A percentile compares a stretch with the other conserved stretches of the same genome.
Evolutionary conservation across 495 filamentous ascomycete genomes (phyloP).

Genomic region (Amphirosellinia nigrospora): DNA sequence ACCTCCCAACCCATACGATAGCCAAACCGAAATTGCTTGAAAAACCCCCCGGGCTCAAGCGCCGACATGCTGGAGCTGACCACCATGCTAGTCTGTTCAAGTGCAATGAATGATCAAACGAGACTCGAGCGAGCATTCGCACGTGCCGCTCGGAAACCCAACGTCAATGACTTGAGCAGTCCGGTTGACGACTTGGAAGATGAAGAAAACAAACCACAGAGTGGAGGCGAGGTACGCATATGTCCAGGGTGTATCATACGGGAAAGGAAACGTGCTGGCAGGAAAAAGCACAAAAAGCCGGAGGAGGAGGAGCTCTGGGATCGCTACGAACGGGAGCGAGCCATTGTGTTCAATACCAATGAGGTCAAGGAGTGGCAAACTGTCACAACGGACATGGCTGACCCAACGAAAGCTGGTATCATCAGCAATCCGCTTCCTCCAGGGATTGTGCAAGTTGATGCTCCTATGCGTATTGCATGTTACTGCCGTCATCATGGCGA

Average conservation of each 20-base stretch:
- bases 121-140: slow-evolving; percentile 67
- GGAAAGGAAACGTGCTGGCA: slow-evolving; percentile 82
- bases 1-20: slow-evolving; percentile 86
- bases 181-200: slow-evolving; percentile 37
- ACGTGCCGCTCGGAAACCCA: slow-evolving; percentile 57
- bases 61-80: slow-evolving; percentile 81
- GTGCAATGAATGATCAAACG: slow-evolving; percentile 81
- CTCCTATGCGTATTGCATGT: slow-evolving; percentile 95
- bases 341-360: slow-evolving; percentile 92
- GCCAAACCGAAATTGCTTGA: slow-evolving; percentile 87
- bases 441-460: slow-evolving; percentile 73
- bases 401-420: slow-evolving; percentile 39
- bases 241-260: slow-evolving; percentile 82
- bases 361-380: slow-evolving; percentile 87
- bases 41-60: slow-evolving; percentile 63
- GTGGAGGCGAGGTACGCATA: slow-evolving; percentile 88
- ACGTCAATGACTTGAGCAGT: slow-evolving; percentile 24
- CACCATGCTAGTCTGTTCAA: slow-evolving; percentile 84
- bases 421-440: slow-evolving; percentile 54
- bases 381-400: slow-evolving; percentile 46
- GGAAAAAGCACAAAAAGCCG: slow-evolving; percentile 87
- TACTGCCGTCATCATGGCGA: slow-evolving; percentile 95
- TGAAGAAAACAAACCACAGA: slow-evolving; percentile 72
- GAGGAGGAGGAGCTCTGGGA: slow-evolving; percentile 85
- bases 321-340: slow-evolving; percentile 75